Evolutionary conservation across 257 asterid genomes (phyloP).

Genomic region (Scutellaria baicalensis): DNA sequence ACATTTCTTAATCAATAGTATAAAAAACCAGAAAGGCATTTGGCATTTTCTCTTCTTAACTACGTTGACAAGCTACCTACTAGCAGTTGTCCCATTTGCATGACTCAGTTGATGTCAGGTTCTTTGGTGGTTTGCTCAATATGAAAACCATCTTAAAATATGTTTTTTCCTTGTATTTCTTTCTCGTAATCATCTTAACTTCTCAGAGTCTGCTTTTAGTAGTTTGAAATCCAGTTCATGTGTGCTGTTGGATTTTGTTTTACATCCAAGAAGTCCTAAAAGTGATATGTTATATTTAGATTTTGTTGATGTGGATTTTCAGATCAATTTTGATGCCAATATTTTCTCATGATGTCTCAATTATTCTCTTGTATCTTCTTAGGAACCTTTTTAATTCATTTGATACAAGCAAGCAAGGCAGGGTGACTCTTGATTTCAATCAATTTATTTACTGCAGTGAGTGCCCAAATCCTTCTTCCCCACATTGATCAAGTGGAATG

Average conservation of each 20-base stretch:
- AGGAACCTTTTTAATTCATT: slow-evolving; percentile 78
- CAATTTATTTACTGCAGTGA: slow-evolving; percentile 80
- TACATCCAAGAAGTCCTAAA: background rate
- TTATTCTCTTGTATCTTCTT: background rate
- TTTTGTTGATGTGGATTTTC: background rate
- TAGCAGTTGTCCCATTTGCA: background rate
- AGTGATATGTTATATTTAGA: background rate
- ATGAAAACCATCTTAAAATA: background rate
- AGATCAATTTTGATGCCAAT: background rate
- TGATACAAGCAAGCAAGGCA: slow-evolving; percentile 72
- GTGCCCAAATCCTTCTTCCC: slow-evolving; percentile 15
- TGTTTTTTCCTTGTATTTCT: background rate
- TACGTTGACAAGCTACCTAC: background rate
- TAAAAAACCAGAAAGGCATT: background rate
- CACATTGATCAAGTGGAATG: background rate
- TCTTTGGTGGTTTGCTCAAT: background rate
- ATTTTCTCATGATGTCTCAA: background rate
- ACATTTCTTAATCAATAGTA: background rate
- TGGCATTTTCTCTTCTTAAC: background rate
- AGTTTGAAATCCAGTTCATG: background rate
- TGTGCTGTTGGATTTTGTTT: background rate
- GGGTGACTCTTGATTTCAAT: slow-evolving; percentile 79
- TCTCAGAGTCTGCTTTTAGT: background rate
- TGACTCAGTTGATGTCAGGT: background rate
- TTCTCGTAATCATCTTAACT: background rate